These are phyloP conservation scores for Megacollybia platyphylla DNA, from an alignment of 1,284 basidiomycete species.

Conservation along the genomic window DNA sequence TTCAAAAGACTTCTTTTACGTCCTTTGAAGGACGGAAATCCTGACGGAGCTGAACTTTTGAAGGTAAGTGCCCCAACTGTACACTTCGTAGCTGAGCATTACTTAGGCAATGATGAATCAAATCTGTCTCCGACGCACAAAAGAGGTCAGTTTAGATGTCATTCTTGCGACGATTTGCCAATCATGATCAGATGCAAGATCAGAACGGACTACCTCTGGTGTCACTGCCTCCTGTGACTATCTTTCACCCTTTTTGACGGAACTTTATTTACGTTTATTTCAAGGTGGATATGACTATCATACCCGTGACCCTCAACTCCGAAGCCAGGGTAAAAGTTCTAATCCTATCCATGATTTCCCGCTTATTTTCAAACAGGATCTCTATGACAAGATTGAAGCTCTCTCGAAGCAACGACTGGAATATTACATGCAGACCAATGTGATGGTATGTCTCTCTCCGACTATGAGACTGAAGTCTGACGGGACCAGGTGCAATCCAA, in stretches of 20 bases:
- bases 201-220: slow-evolving; percentile 28
- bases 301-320: slow-evolving; percentile 56
- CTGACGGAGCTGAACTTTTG: slow-evolving; percentile 57
- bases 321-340: slow-evolving; percentile 43
- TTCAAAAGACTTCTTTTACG: slow-evolving; percentile 68
- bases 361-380: slow-evolving; percentile 22
- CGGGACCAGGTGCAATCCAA: slow-evolving; percentile 47
- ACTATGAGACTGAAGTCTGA: background rate
- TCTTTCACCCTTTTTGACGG: background rate
- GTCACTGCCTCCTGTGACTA: background rate
- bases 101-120: slow-evolving; percentile 71
- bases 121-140: slow-evolving; percentile 75
- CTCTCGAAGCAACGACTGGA: slow-evolving; percentile 53
- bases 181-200: slow-evolving; percentile 63
- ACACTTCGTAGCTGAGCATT: background rate
- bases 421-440: slow-evolving; percentile 33
- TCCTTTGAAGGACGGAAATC: slow-evolving; percentile 56
- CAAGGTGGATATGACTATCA: slow-evolving; percentile 60
- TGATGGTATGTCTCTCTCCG: slow-evolving; percentile 18
- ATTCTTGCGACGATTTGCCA: slow-evolving; percentile 2
- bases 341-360: background rate
- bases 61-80: slow-evolving; percentile 25
- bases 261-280: background rate
- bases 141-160: slow-evolving; percentile 44
- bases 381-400: slow-evolving; percentile 68